Base-by-base conservation (phyloP, 1,284 basidiomycete genomes). In the Blastosporella zonata region DNA sequence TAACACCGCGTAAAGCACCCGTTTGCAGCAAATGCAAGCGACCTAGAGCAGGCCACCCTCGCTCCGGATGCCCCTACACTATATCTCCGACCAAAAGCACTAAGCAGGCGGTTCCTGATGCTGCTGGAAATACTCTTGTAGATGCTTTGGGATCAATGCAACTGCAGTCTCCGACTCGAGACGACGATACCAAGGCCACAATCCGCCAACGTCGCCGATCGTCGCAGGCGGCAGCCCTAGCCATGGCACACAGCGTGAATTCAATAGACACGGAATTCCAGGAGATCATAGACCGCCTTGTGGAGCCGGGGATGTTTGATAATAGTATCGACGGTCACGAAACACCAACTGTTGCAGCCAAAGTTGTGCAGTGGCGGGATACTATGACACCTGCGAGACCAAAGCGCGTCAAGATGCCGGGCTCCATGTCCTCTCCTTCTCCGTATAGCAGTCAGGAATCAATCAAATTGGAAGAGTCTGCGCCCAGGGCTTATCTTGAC, bases 1-100 rank as follows among this genome's bases (percentile, higher is more conserved):
- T 64, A 8, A 67, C 71, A n/a, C 63, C 69, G 15, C 68, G 77
- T 22, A 77, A 77, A 45, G 56, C 59, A 2, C 78, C 72, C 36
- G 70, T 66, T 43, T 83, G 81, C 61, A 71, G 67, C 34, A 74
- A 74, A 54, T 83, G 81, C 61, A 68, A 71, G 48, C 72, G 72
- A 15, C 77, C 78, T 0, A 69, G 72, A 46, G 69, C 67, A 29
- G 80, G 80, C 0, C 81, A 83, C 55, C 79, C 79, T 10, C 74
- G 78, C 28, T 75, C 75, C 0, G 79, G 80, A 2, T 83, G 81
- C 58, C 77, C 77, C 0, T 73, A 66, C 49, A 62, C 56, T 6
- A 62, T 68, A 18, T 64, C 68, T 7, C 37, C 52, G 35, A 52
- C 55, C 23, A 47, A 45, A 25, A 41, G 46, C 1, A 43, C 50